Percentiles rank a stretch among this genome's conserved stretches.
Conservation (phyloP, 345 rosid genomes). For the Populus alba region DNA sequence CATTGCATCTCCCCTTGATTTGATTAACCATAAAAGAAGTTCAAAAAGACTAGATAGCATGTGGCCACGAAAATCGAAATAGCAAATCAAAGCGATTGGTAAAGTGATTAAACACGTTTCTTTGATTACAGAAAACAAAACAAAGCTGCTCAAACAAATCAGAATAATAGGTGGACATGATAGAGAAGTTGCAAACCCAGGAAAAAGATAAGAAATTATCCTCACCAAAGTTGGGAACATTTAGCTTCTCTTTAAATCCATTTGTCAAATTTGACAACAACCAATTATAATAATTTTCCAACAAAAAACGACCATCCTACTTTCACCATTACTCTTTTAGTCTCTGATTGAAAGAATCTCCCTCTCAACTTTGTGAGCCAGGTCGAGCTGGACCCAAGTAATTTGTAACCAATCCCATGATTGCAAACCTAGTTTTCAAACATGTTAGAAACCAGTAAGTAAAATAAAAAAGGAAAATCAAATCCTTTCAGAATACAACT, state of each 20-base stretch:
- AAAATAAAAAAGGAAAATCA: not conserved
- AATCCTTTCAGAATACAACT: not conserved
- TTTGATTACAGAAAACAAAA: not conserved
- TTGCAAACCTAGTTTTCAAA: slow-evolving; percentile 68
- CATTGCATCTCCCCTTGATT: too few relatives aligned
- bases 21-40: too few relatives aligned
- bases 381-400: slow-evolving; percentile 84
- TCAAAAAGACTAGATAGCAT: too few relatives aligned
- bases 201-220: not conserved
- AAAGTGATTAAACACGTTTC: not conserved
- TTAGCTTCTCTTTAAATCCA: not conserved
- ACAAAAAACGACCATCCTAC: not conserved
- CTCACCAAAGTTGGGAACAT: not conserved
- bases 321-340: not conserved
- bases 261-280: not conserved
- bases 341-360: slow-evolving; percentile 1
- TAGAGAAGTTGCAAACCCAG: slow-evolving; percentile 1
- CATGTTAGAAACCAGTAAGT: not conserved
- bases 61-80: too few relatives aligned
- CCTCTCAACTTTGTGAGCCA: slow-evolving; percentile 42
- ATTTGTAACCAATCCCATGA: slow-evolving; percentile 95
- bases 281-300: not conserved
- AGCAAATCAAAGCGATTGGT: too few relatives aligned
- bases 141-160: not conserved
- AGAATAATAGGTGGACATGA: too few relatives aligned